phyloP scores from a whole-genome alignment of 306 rosid species.

The Lathyrus tuberosus region DNA sequence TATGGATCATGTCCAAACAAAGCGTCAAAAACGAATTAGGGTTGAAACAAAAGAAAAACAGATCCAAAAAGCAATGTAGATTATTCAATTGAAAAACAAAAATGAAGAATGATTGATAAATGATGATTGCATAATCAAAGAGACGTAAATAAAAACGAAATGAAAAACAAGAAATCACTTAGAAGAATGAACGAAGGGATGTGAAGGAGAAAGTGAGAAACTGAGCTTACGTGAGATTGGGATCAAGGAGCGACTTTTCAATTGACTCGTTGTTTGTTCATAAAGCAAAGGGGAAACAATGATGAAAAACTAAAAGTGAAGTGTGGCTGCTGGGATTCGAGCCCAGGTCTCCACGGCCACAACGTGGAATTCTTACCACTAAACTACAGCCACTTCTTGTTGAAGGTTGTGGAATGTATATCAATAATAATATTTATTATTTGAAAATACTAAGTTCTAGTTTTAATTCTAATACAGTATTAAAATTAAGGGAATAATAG shows the following conservation, averaged over 20 bases:
- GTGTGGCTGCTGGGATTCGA: slow-evolving; percentile 55
- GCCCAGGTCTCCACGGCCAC: slow-evolving; percentile 60
- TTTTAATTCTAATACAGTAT: too few species aligned
- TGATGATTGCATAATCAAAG: too few species aligned
- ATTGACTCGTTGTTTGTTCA: neutral
- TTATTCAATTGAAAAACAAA: neutral
- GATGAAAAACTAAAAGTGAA: too few species aligned
- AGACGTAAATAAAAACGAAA: neutral
- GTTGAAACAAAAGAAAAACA: neutral
- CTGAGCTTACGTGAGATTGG: neutral
- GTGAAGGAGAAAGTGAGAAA: neutral
- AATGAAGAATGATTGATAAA: too few species aligned
- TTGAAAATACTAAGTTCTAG: too few species aligned
- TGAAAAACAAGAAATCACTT: too few species aligned
- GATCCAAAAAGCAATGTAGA: neutral
- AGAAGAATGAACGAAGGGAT: neutral
- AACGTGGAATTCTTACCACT: slow-evolving; percentile 58
- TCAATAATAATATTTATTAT: too few species aligned
- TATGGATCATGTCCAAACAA: too few species aligned
- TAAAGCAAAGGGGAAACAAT: too few species aligned
- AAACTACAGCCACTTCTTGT: slow-evolving; percentile 48
- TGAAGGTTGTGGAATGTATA: too few species aligned
- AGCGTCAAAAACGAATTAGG: too few species aligned
- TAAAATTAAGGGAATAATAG: too few species aligned
- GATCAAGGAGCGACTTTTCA: neutral